Base-by-base conservation (phyloP, 495 filamentous ascomycete genomes). In the Neurospora sp. region DNA sequence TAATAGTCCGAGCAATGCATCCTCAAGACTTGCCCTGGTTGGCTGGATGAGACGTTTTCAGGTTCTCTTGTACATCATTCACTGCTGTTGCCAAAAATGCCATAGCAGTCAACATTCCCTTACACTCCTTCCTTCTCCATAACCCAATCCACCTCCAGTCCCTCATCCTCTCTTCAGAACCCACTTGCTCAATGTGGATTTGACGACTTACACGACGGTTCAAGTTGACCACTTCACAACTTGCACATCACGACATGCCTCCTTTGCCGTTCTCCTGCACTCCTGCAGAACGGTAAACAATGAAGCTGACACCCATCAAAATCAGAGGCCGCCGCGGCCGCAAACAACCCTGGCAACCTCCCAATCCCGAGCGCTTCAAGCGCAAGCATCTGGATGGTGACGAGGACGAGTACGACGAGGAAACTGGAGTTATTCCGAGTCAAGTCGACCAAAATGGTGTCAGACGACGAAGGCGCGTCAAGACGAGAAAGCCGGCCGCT, bases 231-330 rank as follows among this genome's bases (percentile, higher is more conserved):
- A 62, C 54, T 18, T 59, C 23, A 0, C 46, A 54, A 54, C 20
- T 23, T 4, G 46, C 46, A 59, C 48, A 59, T 59, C 48, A 27
- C n/a, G 10, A 59, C 20, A 59, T 27, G 48, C 20, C 48, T 59
- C 20, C 10, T 10, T 59, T 59, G 54, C 54, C 27, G 54, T 35
- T 35, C 27, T 66, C 14, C 20, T 62, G 12, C 54, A 35, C 27
- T 62, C 12, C 54, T 27, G 27, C 27, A 18, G 27, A 66, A 66
- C 27, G 6, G 54, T 66, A 35, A 66, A 66, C 54, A 9, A 79
- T 76, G 74, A 74, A 74, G 18, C 69, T 79, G 40, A 81, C 77
- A 1, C 79, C 77, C 3, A 72, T 81, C 44, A 77, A 76, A 40
- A 41, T 78, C 54, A 73, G 71, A 31, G 80, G 80, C 66, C 79